Conservation (phyloP, 345 rosid species). For the Populus alba region DNA sequence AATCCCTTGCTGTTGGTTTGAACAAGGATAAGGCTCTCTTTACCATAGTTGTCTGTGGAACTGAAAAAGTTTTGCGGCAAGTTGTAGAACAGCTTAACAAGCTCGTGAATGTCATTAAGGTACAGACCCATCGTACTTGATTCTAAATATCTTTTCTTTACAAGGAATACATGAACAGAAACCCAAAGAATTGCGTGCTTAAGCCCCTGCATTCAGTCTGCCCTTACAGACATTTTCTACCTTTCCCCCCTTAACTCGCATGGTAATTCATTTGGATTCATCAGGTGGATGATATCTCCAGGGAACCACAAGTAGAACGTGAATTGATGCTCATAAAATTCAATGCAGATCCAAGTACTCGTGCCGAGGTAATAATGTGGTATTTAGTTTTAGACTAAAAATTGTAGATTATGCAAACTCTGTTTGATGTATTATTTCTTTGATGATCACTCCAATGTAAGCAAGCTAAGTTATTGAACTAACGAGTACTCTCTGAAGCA, state of each 20-base stretch:
- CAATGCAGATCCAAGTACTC: slow-evolving; percentile 48
- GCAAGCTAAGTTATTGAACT: not conserved
- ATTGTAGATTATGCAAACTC: not conserved
- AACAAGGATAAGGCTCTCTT: slow-evolving; percentile 86
- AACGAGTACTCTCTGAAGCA: not conserved
- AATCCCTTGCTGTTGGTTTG: slow-evolving; percentile 90
- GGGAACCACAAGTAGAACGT: slow-evolving; percentile 84
- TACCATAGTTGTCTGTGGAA: slow-evolving; percentile 86
- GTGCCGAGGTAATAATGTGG: slow-evolving; percentile 53
- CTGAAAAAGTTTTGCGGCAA: slow-evolving; percentile 70
- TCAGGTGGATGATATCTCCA: slow-evolving; percentile 89
- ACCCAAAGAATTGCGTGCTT: not conserved
- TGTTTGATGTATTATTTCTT: not conserved
- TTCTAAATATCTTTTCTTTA: not conserved
- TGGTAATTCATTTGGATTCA: not conserved
- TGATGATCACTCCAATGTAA: not conserved
- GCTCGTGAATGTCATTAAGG: slow-evolving; percentile 92
- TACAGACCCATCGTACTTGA: slow-evolving; percentile 10
- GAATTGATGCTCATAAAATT: slow-evolving; percentile 88
- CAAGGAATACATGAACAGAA: not conserved
- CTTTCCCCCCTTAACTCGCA: not conserved
- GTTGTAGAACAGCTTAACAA: slow-evolving; percentile 91
- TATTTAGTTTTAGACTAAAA: not conserved
- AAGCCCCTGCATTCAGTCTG: not conserved
- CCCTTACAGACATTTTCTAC: not conserved